Conservation (phyloP, 129 eudicot species). For the carrot (Daucus carota) region DH1_v3.0 NC_030386.2:24500501-24501000, state of each 20-base stretch:
- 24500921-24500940: slow-evolving; percentile 6
- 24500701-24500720: not conserved
- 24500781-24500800: slow-evolving; percentile 77
- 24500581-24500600: not conserved
- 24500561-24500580: not conserved
- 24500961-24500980: not conserved
- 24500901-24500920: slow-evolving; percentile 1
- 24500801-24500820: slow-evolving; percentile 62
- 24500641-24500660: not conserved
- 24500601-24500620: not conserved
- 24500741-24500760: not conserved
- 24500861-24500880: slow-evolving; percentile 58
- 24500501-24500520: not conserved
- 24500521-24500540: slow-evolving; percentile 1
- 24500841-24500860: slow-evolving; percentile 85
- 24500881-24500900: slow-evolving; percentile 43
- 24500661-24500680: not conserved
- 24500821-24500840: slow-evolving; percentile 81
- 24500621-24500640: not conserved
- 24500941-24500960: not conserved
- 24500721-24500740: not conserved
- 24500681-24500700: not conserved
- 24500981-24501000: not conserved
- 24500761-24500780: slow-evolving; percentile 82
- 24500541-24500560: slow-evolving; percentile 5